Evolutionary conservation across 495 filamentous ascomycete genomes (phyloP).

Genomic region (Penicillium tannophilum): DNA sequence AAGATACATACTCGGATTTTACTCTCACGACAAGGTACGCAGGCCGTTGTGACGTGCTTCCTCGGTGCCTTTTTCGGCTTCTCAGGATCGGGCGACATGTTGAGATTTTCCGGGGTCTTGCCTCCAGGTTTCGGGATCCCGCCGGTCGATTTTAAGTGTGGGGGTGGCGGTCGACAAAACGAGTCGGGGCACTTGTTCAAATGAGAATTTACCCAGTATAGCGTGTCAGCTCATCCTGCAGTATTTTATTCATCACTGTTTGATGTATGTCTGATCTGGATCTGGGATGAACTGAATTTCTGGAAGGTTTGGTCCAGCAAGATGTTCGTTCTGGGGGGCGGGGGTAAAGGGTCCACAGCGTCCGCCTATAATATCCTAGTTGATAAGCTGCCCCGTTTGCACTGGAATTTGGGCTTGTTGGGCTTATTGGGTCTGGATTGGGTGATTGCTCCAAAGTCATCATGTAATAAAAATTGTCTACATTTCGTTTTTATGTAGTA

Average conservation of each 20-base stretch:
- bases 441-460: background rate
- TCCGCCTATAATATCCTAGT: conserved; percentile 22
- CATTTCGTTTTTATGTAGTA: background rate
- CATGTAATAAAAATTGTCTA: background rate
- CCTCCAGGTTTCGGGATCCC: conserved; percentile 7
- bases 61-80: conserved; percentile 37
- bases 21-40: conserved; percentile 52
- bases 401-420: background rate
- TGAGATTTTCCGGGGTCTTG: background rate
- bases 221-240: conserved; percentile 13
- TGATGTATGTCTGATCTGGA: background rate
- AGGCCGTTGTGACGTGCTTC: conserved; percentile 50
- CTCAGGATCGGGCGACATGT: conserved; percentile 36
- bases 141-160: background rate
- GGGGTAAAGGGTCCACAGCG: conserved; percentile 23
- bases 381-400: conserved; percentile 15
- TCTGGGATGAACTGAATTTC: background rate
- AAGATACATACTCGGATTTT: conserved; percentile 45
- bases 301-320: conserved; percentile 6
- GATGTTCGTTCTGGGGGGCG: conserved; percentile 15
- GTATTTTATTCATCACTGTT: conserved; percentile 7
- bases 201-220: background rate
- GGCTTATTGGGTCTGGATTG: background rate
- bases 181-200: background rate
- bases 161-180: conserved; percentile 6